Conservation (phyloP, 1,284 basidiomycete genomes). For the Amylostereum chailletii region DNA sequence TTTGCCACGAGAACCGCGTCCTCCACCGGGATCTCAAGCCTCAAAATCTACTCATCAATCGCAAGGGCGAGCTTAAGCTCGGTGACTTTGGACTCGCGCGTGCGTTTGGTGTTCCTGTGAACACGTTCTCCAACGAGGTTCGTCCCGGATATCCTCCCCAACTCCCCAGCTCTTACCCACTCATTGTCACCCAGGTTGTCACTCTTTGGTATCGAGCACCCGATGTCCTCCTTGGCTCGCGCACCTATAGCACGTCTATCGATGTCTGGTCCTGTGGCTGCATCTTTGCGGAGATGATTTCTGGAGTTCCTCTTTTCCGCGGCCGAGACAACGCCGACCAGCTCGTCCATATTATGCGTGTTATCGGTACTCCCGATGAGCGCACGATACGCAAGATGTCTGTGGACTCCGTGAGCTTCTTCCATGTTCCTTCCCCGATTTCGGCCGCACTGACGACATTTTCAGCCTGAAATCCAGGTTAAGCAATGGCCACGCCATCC, state of each 20-base stretch:
- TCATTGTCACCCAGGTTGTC: slow-evolving; percentile 59
- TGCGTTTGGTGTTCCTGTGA: slow-evolving; percentile 93
- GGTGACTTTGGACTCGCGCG: slow-evolving; percentile 93
- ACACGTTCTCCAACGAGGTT: slow-evolving; percentile 94
- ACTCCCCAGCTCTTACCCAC: slow-evolving; percentile 2
- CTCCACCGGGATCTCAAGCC: slow-evolving; percentile 97
- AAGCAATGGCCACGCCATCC: slow-evolving; percentile 89
- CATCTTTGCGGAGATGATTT: slow-evolving; percentile 99
- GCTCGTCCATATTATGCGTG: slow-evolving; percentile 93
- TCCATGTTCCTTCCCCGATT: not conserved
- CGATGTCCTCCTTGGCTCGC: slow-evolving; percentile 93
- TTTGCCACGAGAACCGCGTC: slow-evolving; percentile 98
- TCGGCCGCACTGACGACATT: slow-evolving; percentile 6
- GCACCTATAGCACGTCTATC: slow-evolving; percentile 97
- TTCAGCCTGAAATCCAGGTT: slow-evolving; percentile 82
- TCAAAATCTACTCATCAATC: slow-evolving; percentile 95
- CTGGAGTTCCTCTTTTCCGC: slow-evolving; percentile 93
- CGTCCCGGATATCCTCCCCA: slow-evolving; percentile 14
- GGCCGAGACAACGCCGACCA: slow-evolving; percentile 98
- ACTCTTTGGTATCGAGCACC: slow-evolving; percentile 99
- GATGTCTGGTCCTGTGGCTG: slow-evolving; percentile 99
- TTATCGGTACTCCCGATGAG: slow-evolving; percentile 94
- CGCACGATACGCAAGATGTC: slow-evolving; percentile 84
- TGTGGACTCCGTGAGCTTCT: slow-evolving; percentile 73
- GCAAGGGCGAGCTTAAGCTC: slow-evolving; percentile 95